Evolutionary conservation across 768 basidiomycete species (phyloP), one percentile per base, ranked within the genome.

Genomic region (Termitomyces sp.): DNA sequence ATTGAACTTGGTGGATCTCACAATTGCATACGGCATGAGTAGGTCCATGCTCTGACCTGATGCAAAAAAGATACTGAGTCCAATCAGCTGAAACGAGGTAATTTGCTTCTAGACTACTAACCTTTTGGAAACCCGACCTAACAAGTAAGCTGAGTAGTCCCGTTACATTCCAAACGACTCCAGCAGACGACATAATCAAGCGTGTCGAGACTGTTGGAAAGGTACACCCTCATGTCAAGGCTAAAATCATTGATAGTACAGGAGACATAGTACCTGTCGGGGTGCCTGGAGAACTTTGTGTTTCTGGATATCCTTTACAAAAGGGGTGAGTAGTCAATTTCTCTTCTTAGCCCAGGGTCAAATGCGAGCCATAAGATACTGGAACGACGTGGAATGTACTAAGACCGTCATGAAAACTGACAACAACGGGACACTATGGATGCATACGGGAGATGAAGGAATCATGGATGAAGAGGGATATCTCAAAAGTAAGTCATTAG

Each of bases 1-100:
- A 64, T 64, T 93, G 57, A 88, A 91, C 64, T 68, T 93, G 41
- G 76, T 66, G 6, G 88, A 91, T 45, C 70, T 93, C 42, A 91
- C 91, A 0, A 86, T 83, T 58, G 90, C 87, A 12, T 93, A 91
- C 70, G 91, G 91, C 58, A 93, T 93, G 91, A 93, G 91, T 93
- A 61, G 60, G 87, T 80, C 24, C 24, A 30, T 57, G 47, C 18
- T 18, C 48, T 31, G 16, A 41, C 41, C 36, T 36, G 33, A 45
- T 27, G 27, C 3, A 59, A 49, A 45, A 37, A 11, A 15, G 24
- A 22, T n/a, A 34, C 47, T 54, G 31, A 63, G 57, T 59, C 42
- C 8, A 15, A 57, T 12, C 30, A 91, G 89, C 89, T 49, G 89
- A 91, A 69, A 91, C 89, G 8, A 88, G 84, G 84, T 83, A 46